Evolutionary conservation across 257 asterid species (phyloP).

Genomic region (Solanum dulcamara): DNA sequence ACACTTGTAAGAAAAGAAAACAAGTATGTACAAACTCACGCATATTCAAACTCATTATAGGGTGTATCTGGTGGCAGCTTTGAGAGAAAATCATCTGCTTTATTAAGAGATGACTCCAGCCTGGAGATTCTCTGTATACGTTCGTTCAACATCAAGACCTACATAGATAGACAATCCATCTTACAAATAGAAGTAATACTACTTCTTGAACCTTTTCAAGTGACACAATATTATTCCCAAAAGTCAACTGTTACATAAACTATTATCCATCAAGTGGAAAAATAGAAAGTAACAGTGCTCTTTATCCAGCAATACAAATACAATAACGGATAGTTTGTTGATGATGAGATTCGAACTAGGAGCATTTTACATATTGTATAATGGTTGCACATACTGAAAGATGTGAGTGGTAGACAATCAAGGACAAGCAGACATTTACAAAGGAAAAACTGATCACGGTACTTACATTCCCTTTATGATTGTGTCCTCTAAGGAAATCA

Average conservation of each 20-base stretch:
- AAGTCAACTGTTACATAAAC: neutral
- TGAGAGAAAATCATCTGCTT: constrained; percentile 72
- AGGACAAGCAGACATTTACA: neutral
- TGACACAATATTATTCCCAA: neutral
- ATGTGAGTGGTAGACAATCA: neutral
- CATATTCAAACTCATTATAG: constrained; percentile 69
- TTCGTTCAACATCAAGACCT: constrained; percentile 88
- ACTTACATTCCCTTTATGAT: constrained; percentile 79
- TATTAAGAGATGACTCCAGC: constrained; percentile 63
- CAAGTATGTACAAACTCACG: constrained; percentile 35
- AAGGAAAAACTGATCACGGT: neutral
- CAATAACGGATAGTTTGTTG: neutral
- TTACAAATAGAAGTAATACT: neutral
- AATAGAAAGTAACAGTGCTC: neutral
- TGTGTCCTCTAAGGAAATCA: constrained; percentile 81
- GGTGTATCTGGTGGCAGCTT: constrained; percentile 57
- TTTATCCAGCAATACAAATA: neutral
- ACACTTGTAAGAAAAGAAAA: neutral
- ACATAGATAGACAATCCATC: neutral
- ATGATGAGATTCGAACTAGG: neutral
- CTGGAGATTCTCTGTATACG: constrained; percentile 65
- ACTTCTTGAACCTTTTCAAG: neutral
- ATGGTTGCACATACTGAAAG: neutral
- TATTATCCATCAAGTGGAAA: neutral
- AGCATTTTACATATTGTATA: neutral